Evolutionary conservation across 1,284 basidiomycete species (phyloP).

Genomic region (Neonothopanus nambi): DNA sequence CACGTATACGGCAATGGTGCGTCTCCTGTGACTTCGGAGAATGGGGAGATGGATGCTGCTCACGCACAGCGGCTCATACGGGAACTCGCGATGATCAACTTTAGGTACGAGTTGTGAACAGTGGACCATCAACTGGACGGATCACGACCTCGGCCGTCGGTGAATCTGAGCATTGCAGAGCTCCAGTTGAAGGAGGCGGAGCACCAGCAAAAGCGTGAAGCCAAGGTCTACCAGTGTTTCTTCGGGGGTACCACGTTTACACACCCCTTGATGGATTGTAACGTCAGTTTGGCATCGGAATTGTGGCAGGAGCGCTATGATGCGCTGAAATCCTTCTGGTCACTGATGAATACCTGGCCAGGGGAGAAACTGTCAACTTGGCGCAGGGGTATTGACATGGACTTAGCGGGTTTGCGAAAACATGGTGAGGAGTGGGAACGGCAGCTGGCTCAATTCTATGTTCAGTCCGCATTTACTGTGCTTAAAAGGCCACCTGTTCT

Average conservation of each 20-base stretch:
- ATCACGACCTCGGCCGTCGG: not conserved
- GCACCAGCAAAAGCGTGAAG: not conserved
- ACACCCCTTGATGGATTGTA: not conserved
- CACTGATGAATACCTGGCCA: constrained; percentile 2
- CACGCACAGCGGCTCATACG: not conserved
- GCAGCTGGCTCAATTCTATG: not conserved
- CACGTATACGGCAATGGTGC: not conserved
- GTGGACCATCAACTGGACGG: not conserved
- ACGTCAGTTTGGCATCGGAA: not conserved
- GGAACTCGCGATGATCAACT: constrained; percentile 4
- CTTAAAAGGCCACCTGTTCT: not conserved
- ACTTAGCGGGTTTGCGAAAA: not conserved
- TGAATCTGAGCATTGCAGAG: not conserved
- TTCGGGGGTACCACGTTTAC: not conserved
- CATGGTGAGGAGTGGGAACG: not conserved
- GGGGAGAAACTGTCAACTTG: not conserved
- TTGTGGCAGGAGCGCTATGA: not conserved
- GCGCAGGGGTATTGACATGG: not conserved
- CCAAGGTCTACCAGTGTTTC: not conserved
- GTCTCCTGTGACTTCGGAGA: not conserved
- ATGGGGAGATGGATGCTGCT: not conserved
- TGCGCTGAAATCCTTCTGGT: not conserved
- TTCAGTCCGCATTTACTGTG: not conserved
- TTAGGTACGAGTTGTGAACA: not conserved
- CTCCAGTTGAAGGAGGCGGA: not conserved